Evolutionary conservation across 2,329 filamentous ascomycete genomes (phyloP), one percentile per base, ranked within the genome.

Genomic region (Aspergillaceae sp.): DNA sequence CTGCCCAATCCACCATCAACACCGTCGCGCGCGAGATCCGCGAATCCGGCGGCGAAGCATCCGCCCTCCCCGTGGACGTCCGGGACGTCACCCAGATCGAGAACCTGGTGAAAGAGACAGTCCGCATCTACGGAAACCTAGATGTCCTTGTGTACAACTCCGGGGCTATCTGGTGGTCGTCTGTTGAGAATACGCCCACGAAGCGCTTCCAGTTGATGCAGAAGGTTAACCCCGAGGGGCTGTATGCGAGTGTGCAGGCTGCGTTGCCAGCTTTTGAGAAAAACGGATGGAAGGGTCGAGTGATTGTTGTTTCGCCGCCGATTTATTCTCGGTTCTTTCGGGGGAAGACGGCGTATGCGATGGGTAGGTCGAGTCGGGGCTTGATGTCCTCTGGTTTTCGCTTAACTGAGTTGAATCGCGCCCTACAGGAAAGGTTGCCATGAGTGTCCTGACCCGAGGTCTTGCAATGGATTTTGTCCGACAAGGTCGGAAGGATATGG

Each of bases 241-340:
- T 94, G 0, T 94, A 94, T 65, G 83, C 76, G 11, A 75, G 76
- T 3, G 61, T 92, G 4, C 84, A 89, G 56, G 81, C 82, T 4
- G 68, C 74, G 2, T 72, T 92, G 19, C 86, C 87, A 2, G 73
- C 83, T 49, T 82, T 91, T 49, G 66, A 67, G 46, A 67, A 72
- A 41, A 73, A 71, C 49, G 69, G 57, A 0, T 76, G 73, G 67
- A 74, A 70, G 28, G 85, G 81, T 0, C 69, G 87, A 28, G 79
- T 94, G 50, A 71, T 94, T 40, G 84, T 92, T 45, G 84, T 94
- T 45, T 86, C 82, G 58, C 88, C 88, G 27, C 87, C 87, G 1
- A 90, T 94, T 47, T 94, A 94, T 66, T 85, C 80, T 51, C 76
- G 88, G 29, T 94, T 94, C 66, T 90, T 92, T 64, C 71, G 85